Evolutionary conservation across 331 rosid genomes (phyloP).

Genomic region (Dryas integrifolia): DNA sequence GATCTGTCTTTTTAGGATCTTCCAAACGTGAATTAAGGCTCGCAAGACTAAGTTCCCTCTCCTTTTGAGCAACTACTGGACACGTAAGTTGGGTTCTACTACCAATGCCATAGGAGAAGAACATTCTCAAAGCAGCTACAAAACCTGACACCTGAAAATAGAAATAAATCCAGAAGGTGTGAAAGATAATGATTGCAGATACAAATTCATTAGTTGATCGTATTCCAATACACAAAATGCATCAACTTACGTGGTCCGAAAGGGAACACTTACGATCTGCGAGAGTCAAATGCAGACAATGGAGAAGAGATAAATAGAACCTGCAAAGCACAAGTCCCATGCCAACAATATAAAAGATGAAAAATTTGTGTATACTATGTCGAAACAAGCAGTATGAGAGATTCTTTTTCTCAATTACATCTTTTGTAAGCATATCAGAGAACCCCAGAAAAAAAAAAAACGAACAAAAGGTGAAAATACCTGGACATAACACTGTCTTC

Average conservation of each 20-base stretch:
- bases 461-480: conserved; percentile 34
- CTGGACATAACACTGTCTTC: conserved; percentile 66
- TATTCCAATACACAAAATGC: conserved; percentile 21
- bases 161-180: conserved; percentile 21
- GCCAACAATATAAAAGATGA: conserved; percentile 25
- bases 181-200: conserved; percentile 17
- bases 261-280: conserved; percentile 61
- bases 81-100: conserved; percentile 38
- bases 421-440: conserved; percentile 5
- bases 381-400: background rate
- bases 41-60: conserved; percentile 34
- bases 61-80: conserved; percentile 35
- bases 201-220: conserved; percentile 15
- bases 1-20: conserved; percentile 41
- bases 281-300: conserved; percentile 76
- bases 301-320: conserved; percentile 74
- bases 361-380: background rate
- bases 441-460: background rate
- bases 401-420: background rate
- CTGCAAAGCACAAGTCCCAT: conserved; percentile 45
- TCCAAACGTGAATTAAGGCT: conserved; percentile 39
- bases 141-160: conserved; percentile 69
- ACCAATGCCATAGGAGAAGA: conserved; percentile 68
- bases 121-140: conserved; percentile 65
- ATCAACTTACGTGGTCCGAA: conserved; percentile 77